Evolutionary conservation across 1,284 basidiomycete genomes (phyloP).

Genomic region (Trichosporon sp.): DNA sequence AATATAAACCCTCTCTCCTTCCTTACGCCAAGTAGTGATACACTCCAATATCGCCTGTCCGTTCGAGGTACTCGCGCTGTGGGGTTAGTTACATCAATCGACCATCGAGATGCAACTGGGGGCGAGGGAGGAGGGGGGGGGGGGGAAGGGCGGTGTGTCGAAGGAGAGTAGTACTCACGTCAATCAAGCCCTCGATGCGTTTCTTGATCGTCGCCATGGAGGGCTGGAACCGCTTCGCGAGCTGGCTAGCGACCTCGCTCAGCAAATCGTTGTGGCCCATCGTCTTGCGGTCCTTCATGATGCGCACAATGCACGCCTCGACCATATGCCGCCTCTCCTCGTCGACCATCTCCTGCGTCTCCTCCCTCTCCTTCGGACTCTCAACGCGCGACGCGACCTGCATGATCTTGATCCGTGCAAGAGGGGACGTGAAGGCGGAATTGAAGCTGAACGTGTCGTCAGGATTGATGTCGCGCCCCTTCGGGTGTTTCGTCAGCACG

Average conservation of each 20-base stretch:
- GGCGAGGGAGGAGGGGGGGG: too few species aligned
- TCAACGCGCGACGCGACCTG: conserved; percentile 87
- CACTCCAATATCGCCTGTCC: conserved; percentile 49
- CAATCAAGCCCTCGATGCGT: conserved; percentile 90
- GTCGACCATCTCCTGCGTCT: conserved; percentile 87
- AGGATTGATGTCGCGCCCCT: conserved; percentile 74
- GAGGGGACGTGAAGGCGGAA: conserved; percentile 70
- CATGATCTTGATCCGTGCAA: conserved; percentile 92
- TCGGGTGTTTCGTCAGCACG: conserved; percentile 86
- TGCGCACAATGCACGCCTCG: conserved; percentile 95
- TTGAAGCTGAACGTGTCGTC: conserved; percentile 91
- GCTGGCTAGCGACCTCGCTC: conserved; percentile 85
- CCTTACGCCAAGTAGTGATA: conserved; percentile 53
- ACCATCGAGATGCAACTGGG: too few species aligned
- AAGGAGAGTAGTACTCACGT: conserved; percentile 61
- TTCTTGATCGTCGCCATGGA: conserved; percentile 87
- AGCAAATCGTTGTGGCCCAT: conserved; percentile 88
- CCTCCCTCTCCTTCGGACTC: conserved; percentile 80
- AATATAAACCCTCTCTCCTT: not conserved
- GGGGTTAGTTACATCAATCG: not conserved
- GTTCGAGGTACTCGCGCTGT: conserved; percentile 56
- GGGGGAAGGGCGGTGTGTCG: too few species aligned
- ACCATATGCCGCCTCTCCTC: conserved; percentile 89
- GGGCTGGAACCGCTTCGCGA: conserved; percentile 82
- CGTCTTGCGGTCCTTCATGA: conserved; percentile 95